A percentile compares a stretch with the other conserved stretches of the same genome.
phyloP scores from a whole-genome alignment of 78 protist genomes.

The Dictyostelium discoideum region dicty_2.7 NC_007089.4:1314001-1314500 shows the following conservation, averaged over 20 bases:
- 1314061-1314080: constrained; percentile 3
- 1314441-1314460: background rate
- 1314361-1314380: background rate
- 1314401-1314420: background rate
- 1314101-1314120: constrained; percentile 31
- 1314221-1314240: background rate
- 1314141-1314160: background rate
- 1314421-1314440: background rate
- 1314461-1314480: background rate
- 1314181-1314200: background rate
- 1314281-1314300: background rate
- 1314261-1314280: background rate
- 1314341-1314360: constrained; percentile 3
- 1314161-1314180: background rate
- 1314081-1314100: constrained; percentile 32
- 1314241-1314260: background rate
- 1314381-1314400: too few relatives aligned
- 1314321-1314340: background rate
- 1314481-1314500: background rate
- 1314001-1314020: constrained; percentile 36
- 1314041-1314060: constrained; percentile 68
- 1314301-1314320: background rate
- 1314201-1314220: background rate
- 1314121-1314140: background rate
- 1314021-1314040: constrained; percentile 58